phyloP scores from a whole-genome alignment of 345 rosid species.

The Eucalyptus marginata region DNA sequence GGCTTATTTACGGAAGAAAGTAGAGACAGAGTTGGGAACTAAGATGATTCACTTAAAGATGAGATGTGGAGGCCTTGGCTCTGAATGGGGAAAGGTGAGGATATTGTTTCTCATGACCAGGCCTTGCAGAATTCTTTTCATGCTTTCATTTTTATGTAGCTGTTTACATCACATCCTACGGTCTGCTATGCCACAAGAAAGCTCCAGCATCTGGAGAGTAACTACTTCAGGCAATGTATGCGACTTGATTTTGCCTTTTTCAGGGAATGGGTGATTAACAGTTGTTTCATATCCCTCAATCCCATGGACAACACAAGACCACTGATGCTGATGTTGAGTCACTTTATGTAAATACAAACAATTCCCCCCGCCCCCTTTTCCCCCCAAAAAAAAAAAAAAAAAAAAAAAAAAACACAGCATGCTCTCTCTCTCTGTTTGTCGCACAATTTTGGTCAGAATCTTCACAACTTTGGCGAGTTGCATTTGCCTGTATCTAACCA shows the following conservation, averaged over 20 bases:
- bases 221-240: background rate
- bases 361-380: rapidly evolving
- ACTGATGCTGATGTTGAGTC: background rate
- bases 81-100: constrained; percentile 93
- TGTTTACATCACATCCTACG: background rate
- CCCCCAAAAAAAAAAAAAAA: background rate
- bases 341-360: background rate
- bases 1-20: constrained; percentile 69
- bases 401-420: background rate
- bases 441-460: background rate
- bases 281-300: background rate
- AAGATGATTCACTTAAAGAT: constrained; percentile 96
- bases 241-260: background rate
- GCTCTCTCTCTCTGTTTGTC: background rate
- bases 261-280: background rate
- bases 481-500: background rate
- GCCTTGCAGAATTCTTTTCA: background rate
- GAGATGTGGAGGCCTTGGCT: constrained; percentile 81
- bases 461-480: background rate
- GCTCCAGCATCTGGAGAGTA: background rate
- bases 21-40: constrained; percentile 86
- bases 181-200: background rate
- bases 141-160: background rate
- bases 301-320: background rate
- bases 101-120: background rate